Evolutionary conservation across 2,329 filamentous ascomycete species (phyloP), one percentile per base, ranked within the genome.

Genomic region (Microsporum ferrugineum): DNA sequence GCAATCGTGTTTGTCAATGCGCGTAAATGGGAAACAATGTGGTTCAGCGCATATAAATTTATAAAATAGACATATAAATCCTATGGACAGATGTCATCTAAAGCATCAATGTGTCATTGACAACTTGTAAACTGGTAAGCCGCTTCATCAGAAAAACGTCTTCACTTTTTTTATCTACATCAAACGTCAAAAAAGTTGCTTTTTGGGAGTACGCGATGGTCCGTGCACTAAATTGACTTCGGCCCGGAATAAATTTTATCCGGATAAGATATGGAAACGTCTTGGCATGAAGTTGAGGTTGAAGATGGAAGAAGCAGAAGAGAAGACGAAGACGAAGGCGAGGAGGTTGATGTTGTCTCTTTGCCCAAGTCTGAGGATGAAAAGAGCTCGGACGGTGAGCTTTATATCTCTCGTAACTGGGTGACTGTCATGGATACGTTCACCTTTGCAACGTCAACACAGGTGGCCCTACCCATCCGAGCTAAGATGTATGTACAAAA

Each of bases 391-490:
- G 36, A 51, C 56, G 31, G 29, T 8, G 12, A 61, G 12, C 59
- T 29, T 43, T 39, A 60, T 45, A 53, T 49, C 45, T 45, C 58
- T 36, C 33, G 39, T 47, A 58, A 41, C 39, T 62, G 62, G 60
- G 60, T 61, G 41, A 57, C 60, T 6, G 55, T 63, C 27, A 64
- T 55, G 90, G 94, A 99, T 76, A 88, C 91, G 59, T 96, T 96
- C 76, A 95, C 91, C 34, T 97, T 97, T 78, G 91, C 90, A 67
- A 89, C 86, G 70, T 96, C 94, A 63, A 88, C 90, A 66, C 85
- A 89, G 73, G 81, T 97, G 68, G 82, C 90, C 68, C 83, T 91
- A 65, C 84, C 88, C 23, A 78, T 86, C 60, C 78, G 80, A 68
- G 76, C 86, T 64, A 84, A 82, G 74, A 83, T 87, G 84, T 86